These are phyloP conservation scores for Rhizopus stolonifer DNA, from an alignment of 371 early-diverging fungal species.

Conservation along the genomic window DNA sequence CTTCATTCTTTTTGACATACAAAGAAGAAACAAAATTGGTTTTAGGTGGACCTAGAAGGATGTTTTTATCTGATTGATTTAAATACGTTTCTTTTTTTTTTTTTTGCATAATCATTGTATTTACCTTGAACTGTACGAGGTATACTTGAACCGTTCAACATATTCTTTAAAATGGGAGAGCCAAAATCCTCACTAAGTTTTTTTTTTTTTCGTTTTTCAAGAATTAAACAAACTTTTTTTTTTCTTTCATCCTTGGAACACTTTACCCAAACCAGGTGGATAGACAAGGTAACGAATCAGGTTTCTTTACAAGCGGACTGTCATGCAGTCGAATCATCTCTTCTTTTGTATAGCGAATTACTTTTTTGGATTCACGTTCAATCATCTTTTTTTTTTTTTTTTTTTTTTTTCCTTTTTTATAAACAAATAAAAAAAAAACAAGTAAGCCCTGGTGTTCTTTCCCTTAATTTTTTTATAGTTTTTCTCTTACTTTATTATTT, in stretches of 20 bases:
- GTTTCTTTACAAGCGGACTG: constrained; percentile 53
- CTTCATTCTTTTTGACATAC: constrained; percentile 52
- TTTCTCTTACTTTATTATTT: too few species aligned
- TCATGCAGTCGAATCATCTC: constrained; percentile 44
- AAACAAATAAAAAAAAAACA: background rate
- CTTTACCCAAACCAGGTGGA: constrained; percentile 53
- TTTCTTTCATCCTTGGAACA: background rate
- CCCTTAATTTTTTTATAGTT: too few species aligned
- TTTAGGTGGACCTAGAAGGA: constrained; percentile 58
- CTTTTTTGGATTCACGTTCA: constrained; percentile 2
- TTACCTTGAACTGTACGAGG: constrained; percentile 22
- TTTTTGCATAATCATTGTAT: constrained; percentile 17
- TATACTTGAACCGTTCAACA: constrained; percentile 34
- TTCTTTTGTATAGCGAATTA: constrained; percentile 51
- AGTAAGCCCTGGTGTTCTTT: background rate
- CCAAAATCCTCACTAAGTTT: constrained; percentile 35
- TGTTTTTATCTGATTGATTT: constrained; percentile 44
- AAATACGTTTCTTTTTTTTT: background rate
- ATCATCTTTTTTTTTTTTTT: background rate
- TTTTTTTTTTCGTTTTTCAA: background rate
- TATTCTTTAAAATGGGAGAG: constrained; percentile 35
- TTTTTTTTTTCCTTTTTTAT: too few species aligned
- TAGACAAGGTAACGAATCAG: constrained; percentile 46
- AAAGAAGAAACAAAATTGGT: constrained; percentile 59
- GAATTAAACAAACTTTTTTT: background rate